These are phyloP conservation scores for Cryptococcus deneoformans DNA, from an alignment of 1,284 basidiomycete species.

Conservation along the genomic window DNA sequence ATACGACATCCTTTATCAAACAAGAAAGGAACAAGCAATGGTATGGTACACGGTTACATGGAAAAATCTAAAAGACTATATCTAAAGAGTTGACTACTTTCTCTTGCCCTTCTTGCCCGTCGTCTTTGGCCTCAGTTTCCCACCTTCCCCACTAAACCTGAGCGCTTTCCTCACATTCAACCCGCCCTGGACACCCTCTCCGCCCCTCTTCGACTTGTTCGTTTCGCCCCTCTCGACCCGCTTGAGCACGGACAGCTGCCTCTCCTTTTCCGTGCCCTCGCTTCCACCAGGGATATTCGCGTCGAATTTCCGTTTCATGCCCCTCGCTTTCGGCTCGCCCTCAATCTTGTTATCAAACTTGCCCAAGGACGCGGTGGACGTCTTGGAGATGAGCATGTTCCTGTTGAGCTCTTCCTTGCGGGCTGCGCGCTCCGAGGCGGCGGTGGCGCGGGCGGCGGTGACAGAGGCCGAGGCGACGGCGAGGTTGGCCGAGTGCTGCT, in stretches of 20 bases:
- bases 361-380: constrained; percentile 90
- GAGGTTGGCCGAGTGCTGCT: constrained; percentile 75
- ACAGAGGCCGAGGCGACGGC: constrained; percentile 55
- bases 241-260: constrained; percentile 70
- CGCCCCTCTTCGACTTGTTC: constrained; percentile 52
- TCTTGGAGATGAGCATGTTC: constrained; percentile 72
- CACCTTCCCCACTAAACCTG: constrained; percentile 56
- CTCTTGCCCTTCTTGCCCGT: constrained; percentile 7
- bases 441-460: background rate
- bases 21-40: too few species aligned
- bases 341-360: constrained; percentile 82
- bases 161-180: constrained; percentile 87
- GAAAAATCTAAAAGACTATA: too few species aligned
- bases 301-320: constrained; percentile 87
- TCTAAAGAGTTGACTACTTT: background rate
- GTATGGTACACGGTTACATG: too few species aligned
- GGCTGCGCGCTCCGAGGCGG: constrained; percentile 49
- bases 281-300: constrained; percentile 17
- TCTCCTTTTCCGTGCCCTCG: constrained; percentile 60
- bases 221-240: constrained; percentile 63
- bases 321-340: constrained; percentile 83
- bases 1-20: too few species aligned
- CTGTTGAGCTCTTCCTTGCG: constrained; percentile 74
- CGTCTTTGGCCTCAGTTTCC: constrained; percentile 14
- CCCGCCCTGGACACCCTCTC: constrained; percentile 48